Conservation (phyloP, 352 stramenopile species). For the Detonula confervacea region DNA sequence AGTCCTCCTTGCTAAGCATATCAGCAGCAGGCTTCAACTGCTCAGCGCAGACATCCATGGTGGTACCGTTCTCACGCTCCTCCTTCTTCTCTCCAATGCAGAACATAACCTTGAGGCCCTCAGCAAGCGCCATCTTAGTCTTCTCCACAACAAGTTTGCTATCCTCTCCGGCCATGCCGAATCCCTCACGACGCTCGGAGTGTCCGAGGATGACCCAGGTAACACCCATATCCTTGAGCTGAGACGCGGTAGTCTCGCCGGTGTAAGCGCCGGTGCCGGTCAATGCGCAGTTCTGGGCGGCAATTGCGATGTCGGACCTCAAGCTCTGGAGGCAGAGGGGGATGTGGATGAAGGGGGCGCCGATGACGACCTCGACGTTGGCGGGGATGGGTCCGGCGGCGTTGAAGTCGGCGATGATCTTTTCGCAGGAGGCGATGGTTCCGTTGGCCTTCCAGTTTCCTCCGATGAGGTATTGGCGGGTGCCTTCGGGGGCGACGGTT, state of each 20-base stretch:
- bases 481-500: constrained; percentile 23
- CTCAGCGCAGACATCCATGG: constrained; percentile 92
- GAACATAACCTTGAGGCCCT: constrained; percentile 94
- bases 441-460: constrained; percentile 92
- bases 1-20: constrained; percentile 89
- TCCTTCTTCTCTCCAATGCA: constrained; percentile 97
- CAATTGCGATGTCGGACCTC: constrained; percentile 80
- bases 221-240: constrained; percentile 93
- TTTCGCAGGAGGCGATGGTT: constrained; percentile 80
- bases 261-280: constrained; percentile 92
- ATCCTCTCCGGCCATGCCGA: constrained; percentile 88
- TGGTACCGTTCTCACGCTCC: constrained; percentile 91
- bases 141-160: constrained; percentile 93
- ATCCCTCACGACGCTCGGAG: constrained; percentile 91
- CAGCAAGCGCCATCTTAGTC: constrained; percentile 91
- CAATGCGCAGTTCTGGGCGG: constrained; percentile 93
- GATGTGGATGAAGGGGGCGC: constrained; percentile 92
- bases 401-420: constrained; percentile 83
- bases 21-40: constrained; percentile 92
- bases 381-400: constrained; percentile 72
- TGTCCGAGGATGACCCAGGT: constrained; percentile 96
- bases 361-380: constrained; percentile 95
- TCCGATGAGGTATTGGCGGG: constrained; percentile 72
- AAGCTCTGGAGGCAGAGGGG: constrained; percentile 75
- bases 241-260: constrained; percentile 67